phyloP scores from a whole-genome alignment of 2,329 filamentous ascomycete species.

The Pleomassaria siparia region DNA sequence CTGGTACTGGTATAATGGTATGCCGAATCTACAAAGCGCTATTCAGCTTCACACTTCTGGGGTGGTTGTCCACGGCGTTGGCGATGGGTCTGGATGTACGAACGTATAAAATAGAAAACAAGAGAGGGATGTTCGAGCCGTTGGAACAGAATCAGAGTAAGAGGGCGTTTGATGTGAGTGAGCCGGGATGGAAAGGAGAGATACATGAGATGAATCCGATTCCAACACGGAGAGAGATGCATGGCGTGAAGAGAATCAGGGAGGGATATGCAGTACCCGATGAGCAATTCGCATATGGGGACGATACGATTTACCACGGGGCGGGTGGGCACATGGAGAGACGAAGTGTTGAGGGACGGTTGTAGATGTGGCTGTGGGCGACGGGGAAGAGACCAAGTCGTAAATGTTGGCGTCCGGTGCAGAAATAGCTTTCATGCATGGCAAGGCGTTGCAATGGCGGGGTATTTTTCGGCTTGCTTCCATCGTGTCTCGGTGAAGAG shows the following conservation, averaged over 20 bases:
- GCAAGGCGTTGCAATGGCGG: no score
- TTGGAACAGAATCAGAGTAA: conserved; percentile 47
- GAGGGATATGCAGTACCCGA: conserved; percentile 46
- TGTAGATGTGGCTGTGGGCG: no score
- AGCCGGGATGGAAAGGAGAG: conserved; percentile 10
- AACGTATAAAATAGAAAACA: conserved; percentile 44
- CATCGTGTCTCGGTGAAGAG: no score
- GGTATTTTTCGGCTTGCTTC: no score
- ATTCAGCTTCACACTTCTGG: conserved; percentile 58
- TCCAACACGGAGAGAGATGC: conserved; percentile 14
- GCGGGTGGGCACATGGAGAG: conserved; percentile 21
- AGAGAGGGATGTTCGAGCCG: conserved; percentile 52
- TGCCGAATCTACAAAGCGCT: conserved; percentile 62
- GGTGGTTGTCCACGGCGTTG: conserved; percentile 50
- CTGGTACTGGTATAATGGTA: conserved; percentile 56
- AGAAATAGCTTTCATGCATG: no score
- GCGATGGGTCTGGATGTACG: conserved; percentile 54
- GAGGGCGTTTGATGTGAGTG: conserved; percentile 19
- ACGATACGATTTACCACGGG: conserved; percentile 46
- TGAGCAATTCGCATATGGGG: conserved; percentile 45
- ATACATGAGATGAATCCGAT: conserved; percentile 29
- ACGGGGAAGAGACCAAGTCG: no score
- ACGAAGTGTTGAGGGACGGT: conserved; percentile 17
- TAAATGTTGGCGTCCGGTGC: no score
- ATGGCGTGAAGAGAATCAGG: conserved; percentile 17